Base-by-base conservation (phyloP, 345 rosid species). In the Eucalyptus erythrocorys region DNA sequence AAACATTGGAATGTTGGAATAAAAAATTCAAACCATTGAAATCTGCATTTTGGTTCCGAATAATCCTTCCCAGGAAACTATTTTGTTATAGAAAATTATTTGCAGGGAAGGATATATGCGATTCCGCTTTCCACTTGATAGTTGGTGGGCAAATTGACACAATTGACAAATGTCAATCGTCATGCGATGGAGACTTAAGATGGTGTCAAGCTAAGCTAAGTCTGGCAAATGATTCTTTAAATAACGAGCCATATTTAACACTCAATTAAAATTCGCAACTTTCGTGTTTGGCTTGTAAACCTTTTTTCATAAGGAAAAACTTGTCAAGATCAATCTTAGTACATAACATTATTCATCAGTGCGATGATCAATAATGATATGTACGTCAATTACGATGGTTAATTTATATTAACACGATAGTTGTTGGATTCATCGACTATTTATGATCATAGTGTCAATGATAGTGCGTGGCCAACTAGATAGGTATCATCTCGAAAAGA, bases 361-460 rank as follows among this genome's bases (percentile, higher is more conserved):
- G 40, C 2, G 19, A 16, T 15, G 5, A 3, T 64, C 0, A 9
- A 10, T 4, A 6, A 76, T 3, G 47, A 76, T 19, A 21, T 21
- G 4, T 21, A 37, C 8, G 2, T 37, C 26, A 5, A 34, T 37
- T 22, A 37, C 3, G 3, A 37, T 10, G 45, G 7, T 71, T 19
- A 71, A 37, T 71, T 0, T 37, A 10, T 19, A 40, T 3, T 10
- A 1, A 37, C 5, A 5, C 1, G 9, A 64, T 64, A n/a, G 10
- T 7, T 5, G 4, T n/a, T 7, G 19, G 21, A 64, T 64, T n/a
- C 76, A 64, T 32, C 2, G 8, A 15, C 10, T 7, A 32, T n/a
- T n/a, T 64, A n/a, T 7, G 21, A 64, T 5, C 8, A 2, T 1
- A 19, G 22, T 7, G 37, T 64, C 10, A 4, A 64, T 15, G 37